A percentile compares a stretch with the other conserved stretches of the same genome.
Conservation (phyloP, 768 basidiomycete species). For the Phallus indusiatus region DNA sequence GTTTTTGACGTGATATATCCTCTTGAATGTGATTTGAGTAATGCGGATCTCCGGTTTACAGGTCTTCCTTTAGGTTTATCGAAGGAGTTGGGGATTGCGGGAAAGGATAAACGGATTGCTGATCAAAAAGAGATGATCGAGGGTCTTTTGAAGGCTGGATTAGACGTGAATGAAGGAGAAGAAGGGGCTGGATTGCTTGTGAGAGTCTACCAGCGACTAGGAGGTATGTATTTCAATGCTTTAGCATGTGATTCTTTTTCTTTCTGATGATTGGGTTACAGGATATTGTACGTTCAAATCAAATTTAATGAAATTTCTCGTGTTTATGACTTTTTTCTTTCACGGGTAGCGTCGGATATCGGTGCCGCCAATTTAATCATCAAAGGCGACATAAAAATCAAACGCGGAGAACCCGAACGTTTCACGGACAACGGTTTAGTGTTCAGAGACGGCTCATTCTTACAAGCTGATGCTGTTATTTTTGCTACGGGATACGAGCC, state of each 20-base stretch:
- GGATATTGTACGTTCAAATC: constrained; percentile 8
- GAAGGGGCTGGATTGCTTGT: constrained; percentile 24
- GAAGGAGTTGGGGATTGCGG: constrained; percentile 2
- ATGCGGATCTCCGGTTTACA: neutral
- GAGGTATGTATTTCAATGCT: constrained; percentile 22
- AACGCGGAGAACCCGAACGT: constrained; percentile 5
- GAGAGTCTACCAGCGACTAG: constrained; percentile 22
- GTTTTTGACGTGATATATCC: neutral
- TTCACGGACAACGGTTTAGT: neutral
- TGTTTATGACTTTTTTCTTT: neutral
- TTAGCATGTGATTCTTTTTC: neutral
- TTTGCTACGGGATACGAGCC: constrained; percentile 24
- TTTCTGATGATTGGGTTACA: neutral
- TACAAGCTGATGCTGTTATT: constrained; percentile 11
- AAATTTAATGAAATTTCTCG: neutral
- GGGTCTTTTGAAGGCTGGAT: constrained; percentile 26
- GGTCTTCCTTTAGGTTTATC: neutral
- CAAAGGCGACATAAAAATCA: constrained; percentile 10
- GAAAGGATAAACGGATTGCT: constrained; percentile 11
- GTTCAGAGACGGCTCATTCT: constrained; percentile 10
- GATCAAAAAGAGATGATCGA: constrained; percentile 26
- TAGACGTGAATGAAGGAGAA: constrained; percentile 26
- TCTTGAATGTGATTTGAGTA: neutral
- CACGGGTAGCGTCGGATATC: constrained; percentile 12
- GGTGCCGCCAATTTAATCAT: constrained; percentile 12